phyloP scores from a whole-genome alignment of 176 grass and related monocot species.

The Saccharum officinarum region DNA sequence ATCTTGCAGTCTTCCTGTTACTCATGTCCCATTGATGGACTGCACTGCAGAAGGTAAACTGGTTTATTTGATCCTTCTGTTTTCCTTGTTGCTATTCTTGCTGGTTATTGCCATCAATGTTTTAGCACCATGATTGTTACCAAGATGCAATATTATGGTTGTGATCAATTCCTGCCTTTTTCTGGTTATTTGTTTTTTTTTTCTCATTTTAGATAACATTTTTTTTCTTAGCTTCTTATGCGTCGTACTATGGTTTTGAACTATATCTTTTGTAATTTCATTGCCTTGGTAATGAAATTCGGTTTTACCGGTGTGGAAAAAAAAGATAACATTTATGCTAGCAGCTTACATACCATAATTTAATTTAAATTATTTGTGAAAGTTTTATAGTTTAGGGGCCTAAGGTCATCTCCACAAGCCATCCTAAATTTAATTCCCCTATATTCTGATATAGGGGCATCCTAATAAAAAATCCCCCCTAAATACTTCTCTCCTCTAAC shows the following conservation, averaged over 20 bases:
- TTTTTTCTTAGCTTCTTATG: no score
- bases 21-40: slow-evolving; percentile 47
- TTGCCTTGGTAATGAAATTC: no score
- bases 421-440: neutral
- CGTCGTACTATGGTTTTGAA: no score
- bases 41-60: slow-evolving; percentile 61
- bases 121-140: slow-evolving; percentile 4
- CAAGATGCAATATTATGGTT: neutral
- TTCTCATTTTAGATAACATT: neutral
- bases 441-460: neutral
- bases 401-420: neutral
- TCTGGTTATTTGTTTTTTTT: slow-evolving; percentile 15
- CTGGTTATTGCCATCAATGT: neutral
- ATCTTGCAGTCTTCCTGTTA: slow-evolving; percentile 49
- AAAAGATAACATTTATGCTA: neutral
- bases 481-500: neutral
- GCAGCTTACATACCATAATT: neutral
- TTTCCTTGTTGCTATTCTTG: neutral
- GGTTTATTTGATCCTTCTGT: slow-evolving; percentile 27
- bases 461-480: neutral
- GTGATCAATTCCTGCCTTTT: neutral
- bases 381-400: neutral
- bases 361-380: neutral
- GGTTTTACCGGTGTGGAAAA: no score
- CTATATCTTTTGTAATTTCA: no score